Percentiles rank a stretch among this genome's conserved stretches.
Evolutionary conservation across 2,329 filamentous ascomycete genomes (phyloP).

Genomic region (Leptographium wingfieldii): DNA sequence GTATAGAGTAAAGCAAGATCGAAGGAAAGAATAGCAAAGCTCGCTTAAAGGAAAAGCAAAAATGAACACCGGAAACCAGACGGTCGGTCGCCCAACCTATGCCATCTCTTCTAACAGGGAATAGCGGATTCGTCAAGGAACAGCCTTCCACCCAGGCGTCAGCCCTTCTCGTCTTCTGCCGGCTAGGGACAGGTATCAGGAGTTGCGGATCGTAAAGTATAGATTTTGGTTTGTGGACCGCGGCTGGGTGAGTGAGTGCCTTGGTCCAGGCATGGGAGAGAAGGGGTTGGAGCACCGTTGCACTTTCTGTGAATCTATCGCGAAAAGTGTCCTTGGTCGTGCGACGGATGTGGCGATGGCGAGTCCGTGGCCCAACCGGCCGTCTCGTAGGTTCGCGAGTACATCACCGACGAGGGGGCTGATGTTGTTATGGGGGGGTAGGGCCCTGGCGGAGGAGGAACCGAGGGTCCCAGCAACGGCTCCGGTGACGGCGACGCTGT

Average conservation of each 20-base stretch:
- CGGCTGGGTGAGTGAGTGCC: neutral
- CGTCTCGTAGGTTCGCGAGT: slow-evolving; percentile 13
- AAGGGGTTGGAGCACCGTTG: neutral
- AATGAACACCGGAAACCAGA: neutral
- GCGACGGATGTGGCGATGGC: neutral
- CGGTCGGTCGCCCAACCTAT: slow-evolving; percentile 3
- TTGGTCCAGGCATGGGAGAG: neutral
- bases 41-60: neutral
- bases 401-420: neutral
- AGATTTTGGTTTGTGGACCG: neutral
- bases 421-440: neutral
- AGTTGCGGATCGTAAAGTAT: neutral
- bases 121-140: neutral
- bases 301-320: slow-evolving; percentile 44
- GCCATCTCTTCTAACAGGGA: slow-evolving; percentile 1
- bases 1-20: neutral
- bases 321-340: slow-evolving; percentile 57
- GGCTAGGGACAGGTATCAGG: neutral
- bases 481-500: slow-evolving; percentile 6
- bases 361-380: slow-evolving; percentile 9
- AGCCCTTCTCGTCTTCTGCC: neutral
- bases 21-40: neutral
- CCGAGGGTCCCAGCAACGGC: neutral
- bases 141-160: neutral
- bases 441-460: slow-evolving; percentile 1